Evolutionary conservation across 257 asterid species (phyloP).

Genomic region (Fraxinus pennsylvanica): DNA sequence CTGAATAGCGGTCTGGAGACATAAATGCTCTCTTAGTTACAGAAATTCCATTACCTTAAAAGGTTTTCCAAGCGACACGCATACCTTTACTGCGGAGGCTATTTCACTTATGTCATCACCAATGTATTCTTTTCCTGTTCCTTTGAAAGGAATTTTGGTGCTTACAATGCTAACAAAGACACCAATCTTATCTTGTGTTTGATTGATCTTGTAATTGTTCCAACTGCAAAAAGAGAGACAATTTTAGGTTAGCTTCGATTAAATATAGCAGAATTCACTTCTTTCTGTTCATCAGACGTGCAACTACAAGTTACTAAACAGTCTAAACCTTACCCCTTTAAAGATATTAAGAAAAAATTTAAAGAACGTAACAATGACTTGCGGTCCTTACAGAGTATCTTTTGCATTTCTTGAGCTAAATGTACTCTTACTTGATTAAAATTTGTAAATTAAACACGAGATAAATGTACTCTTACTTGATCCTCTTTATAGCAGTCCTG

Average conservation of each 20-base stretch:
- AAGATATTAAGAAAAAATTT: not conserved
- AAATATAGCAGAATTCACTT: constrained; percentile 7
- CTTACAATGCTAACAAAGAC: constrained; percentile 92
- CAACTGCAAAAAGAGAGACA: constrained; percentile 54
- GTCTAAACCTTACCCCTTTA: not conserved
- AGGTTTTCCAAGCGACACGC: not conserved
- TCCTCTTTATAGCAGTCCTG: constrained; percentile 82
- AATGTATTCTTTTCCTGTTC: constrained; percentile 92
- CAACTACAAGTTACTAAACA: constrained; percentile 22
- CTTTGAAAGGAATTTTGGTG: constrained; percentile 92
- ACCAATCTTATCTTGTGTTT: constrained; percentile 85
- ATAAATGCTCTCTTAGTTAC: constrained; percentile 25
- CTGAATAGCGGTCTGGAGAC: constrained; percentile 70
- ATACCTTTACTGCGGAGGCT: constrained; percentile 90
- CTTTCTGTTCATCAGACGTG: constrained; percentile 7
- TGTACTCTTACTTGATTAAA: constrained; percentile 59
- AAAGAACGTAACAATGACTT: constrained; percentile 8
- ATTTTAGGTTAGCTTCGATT: constrained; percentile 16
- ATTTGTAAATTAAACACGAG: constrained; percentile 4
- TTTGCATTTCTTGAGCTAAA: not conserved
- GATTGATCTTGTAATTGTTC: constrained; percentile 90
- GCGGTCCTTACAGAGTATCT: constrained; percentile 6
- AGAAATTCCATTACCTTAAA: constrained; percentile 1
- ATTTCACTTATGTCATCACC: constrained; percentile 96
- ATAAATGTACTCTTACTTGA: constrained; percentile 53